Evolutionary conservation across 371 early-diverging fungal species (phyloP).

Genomic region (Zychaea mexicana): DNA sequence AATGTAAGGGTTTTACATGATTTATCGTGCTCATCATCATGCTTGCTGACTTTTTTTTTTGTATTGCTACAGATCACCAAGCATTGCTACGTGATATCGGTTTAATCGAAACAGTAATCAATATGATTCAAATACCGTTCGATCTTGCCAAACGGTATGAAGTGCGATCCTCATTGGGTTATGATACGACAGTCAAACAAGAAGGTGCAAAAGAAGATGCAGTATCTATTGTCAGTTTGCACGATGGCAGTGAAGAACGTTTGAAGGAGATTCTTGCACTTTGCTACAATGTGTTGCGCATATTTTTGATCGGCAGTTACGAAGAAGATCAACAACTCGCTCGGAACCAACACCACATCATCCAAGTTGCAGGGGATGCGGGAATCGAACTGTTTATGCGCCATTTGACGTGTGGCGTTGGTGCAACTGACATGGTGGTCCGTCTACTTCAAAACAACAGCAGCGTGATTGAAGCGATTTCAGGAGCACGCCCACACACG

Average conservation of each 20-base stretch:
- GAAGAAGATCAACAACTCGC: slow-evolving; percentile 10
- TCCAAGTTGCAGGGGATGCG: slow-evolving; percentile 20
- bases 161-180: slow-evolving; percentile 10
- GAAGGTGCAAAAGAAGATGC: slow-evolving; percentile 10
- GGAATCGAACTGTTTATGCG: slow-evolving; percentile 30
- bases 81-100: slow-evolving; percentile 53
- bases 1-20: slow-evolving; percentile 27
- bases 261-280: slow-evolving; percentile 23
- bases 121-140: slow-evolving; percentile 50
- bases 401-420: slow-evolving; percentile 29
- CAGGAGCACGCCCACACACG: slow-evolving; percentile 11
- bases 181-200: not conserved
- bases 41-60: not conserved
- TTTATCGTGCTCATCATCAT: not conserved
- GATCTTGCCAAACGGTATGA: slow-evolving; percentile 31
- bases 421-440: slow-evolving; percentile 32
- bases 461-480: slow-evolving; percentile 14
- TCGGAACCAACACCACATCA: slow-evolving; percentile 25
- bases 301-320: slow-evolving; percentile 21
- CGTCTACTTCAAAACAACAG: slow-evolving; percentile 20
- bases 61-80: slow-evolving; percentile 42
- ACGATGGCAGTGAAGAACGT: slow-evolving; percentile 11
- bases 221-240: slow-evolving; percentile 7
- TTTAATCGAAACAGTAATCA: slow-evolving; percentile 40
- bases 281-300: slow-evolving; percentile 33